Base-by-base conservation (phyloP, 768 basidiomycete species). In the Glaciozyma antarctica region DNA sequence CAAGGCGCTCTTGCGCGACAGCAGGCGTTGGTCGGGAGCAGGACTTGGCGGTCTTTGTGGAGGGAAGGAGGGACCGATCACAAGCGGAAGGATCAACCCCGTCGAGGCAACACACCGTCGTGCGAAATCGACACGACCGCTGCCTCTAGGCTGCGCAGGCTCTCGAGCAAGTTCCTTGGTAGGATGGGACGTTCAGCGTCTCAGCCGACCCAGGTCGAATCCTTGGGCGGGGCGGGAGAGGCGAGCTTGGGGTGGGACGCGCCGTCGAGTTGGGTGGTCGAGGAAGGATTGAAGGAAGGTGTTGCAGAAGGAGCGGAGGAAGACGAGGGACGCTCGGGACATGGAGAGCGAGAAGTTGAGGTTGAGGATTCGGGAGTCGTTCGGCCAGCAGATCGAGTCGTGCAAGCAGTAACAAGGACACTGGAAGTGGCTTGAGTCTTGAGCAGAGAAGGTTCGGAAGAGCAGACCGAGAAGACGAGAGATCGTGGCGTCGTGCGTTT, bases 331-430 rank as follows among this genome's bases (percentile, higher is more conserved):
- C 22, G 38, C 30, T 5, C 41, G 55, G 55, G 55, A 30, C 38
- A 32, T 34, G 34, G 55, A 56, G 38, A 56, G 55, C 22, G 55
- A 41, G 55, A 22, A n/a, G 22, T n/a, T 56, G 55, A 56, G 55
- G 55, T 15, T 34, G 55, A 17, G 55, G 22, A 56, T 56, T 41
- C 21, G 38, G 10, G 34, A 56, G 34, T 38, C 34, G 8, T 32
- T 56, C 22, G 55, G 55, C 24, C 34, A 56, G 19, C 3, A 13
- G 53, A 13, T 8, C 16, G 19, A 21, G 32, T 8, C 17, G 15
- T 17, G 28, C 0, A 22, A 16, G 38, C 45, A 30, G n/a, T 51
- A n/a, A 9, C 28, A 48, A 38, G 21, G 47, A 30, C n/a, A 32
- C 32, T 47, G 17, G 22, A 16, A 24, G 15, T 34, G 38, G 26